Conservation (phyloP, 1,139 yeast genomes). For the Zygoascus hellenicus region DNA sequence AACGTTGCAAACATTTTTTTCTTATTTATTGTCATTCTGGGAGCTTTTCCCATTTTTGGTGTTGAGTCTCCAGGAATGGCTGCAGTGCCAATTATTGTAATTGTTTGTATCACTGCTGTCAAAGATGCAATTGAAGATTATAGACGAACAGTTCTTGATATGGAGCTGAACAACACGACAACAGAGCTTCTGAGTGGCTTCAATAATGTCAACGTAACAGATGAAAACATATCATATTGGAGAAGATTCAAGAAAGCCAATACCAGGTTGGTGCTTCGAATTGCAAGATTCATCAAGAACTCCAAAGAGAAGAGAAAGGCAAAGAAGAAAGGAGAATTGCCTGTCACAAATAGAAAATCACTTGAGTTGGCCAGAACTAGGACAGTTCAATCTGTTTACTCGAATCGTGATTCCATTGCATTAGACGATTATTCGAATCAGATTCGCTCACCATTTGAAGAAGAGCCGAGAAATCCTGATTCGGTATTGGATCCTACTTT, state of each 20-base stretch:
- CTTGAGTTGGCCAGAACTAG: conserved; percentile 19
- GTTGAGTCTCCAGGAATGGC: conserved; percentile 84
- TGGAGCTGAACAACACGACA: conserved; percentile 80
- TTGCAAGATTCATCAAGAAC: conserved; percentile 22
- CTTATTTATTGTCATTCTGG: conserved; percentile 71
- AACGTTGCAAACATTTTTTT: conserved; percentile 90
- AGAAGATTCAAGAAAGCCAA: conserved; percentile 53
- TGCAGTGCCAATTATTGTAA: conserved; percentile 90
- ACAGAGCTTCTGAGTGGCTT: conserved; percentile 71
- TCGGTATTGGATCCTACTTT: conserved; percentile 33
- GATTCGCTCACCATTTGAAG: conserved; percentile 1
- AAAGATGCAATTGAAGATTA: conserved; percentile 96
- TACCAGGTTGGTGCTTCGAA: conserved; percentile 30
- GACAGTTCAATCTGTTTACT: conserved; percentile 24
- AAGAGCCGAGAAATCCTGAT: conserved; percentile 14
- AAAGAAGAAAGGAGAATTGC: conserved; percentile 9
- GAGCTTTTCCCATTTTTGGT: conserved; percentile 81
- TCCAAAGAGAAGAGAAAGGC: conserved; percentile 11
- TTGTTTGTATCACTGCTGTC: conserved; percentile 79
- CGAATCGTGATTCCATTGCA: conserved; percentile 13
- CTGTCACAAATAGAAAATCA: background rate
- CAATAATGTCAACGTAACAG: conserved; percentile 71
- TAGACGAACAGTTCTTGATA: conserved; percentile 70
- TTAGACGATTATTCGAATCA: conserved; percentile 8
- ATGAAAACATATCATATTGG: conserved; percentile 59